Conservation (phyloP, 2,329 filamentous ascomycete species). For the Cordyceps sp. region DNA sequence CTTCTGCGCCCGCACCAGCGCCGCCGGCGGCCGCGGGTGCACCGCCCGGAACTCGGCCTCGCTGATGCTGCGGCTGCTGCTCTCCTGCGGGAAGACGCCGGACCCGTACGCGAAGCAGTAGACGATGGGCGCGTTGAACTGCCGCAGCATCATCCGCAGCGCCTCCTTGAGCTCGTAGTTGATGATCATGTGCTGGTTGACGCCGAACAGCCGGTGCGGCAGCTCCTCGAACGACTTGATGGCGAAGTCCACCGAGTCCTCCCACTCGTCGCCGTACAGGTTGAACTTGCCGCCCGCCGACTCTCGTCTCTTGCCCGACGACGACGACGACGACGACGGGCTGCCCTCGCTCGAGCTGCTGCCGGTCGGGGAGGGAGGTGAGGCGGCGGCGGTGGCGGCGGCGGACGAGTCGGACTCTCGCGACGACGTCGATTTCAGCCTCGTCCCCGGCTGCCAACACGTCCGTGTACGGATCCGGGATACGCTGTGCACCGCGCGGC, state of each 20-base stretch:
- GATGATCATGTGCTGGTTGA: conserved; percentile 93
- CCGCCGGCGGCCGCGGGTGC: conserved; percentile 67
- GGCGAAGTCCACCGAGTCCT: conserved; percentile 22
- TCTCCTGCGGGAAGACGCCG: conserved; percentile 77
- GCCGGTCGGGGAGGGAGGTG: too few species aligned
- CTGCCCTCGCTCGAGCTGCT: too few species aligned
- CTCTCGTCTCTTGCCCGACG: conserved; percentile 5
- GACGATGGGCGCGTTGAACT: conserved; percentile 82
- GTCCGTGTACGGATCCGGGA: too few species aligned
- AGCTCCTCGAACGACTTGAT: conserved; percentile 27
- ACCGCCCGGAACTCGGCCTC: conserved; percentile 44
- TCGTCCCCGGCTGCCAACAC: too few species aligned
- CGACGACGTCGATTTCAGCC: not conserved
- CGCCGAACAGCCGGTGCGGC: conserved; percentile 50
- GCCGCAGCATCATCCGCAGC: conserved; percentile 71
- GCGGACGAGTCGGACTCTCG: not conserved
- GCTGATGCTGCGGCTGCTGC: conserved; percentile 33
- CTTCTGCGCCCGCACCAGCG: conserved; percentile 71
- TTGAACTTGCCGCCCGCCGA: conserved; percentile 15
- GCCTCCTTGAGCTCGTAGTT: conserved; percentile 92
- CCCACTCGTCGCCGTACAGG: conserved; percentile 24
- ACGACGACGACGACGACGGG: not conserved
- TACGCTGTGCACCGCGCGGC: too few species aligned
- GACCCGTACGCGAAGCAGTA: conserved; percentile 98
- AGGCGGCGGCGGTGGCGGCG: too few species aligned